Evolutionary conservation across 2,329 filamentous ascomycete species (phyloP), one percentile per base, ranked within the genome.

Genomic region (Allantophomopsis cytisporea): DNA sequence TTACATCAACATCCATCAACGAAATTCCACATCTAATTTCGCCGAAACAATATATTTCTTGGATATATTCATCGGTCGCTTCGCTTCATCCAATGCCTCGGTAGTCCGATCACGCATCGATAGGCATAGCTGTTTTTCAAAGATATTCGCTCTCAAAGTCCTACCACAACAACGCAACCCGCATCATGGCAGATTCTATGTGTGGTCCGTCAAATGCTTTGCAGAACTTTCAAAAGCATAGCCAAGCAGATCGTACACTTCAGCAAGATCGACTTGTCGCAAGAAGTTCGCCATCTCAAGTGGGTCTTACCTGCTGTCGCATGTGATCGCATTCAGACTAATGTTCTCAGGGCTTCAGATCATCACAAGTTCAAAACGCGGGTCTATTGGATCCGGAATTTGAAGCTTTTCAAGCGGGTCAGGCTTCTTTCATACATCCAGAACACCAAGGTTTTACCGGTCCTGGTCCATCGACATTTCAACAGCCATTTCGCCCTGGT

Each of bases 191-290:
- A 39, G 77, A 83, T 52, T 68, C 71, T 49, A 63, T 82, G 39
- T 85, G 80, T 57, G 80, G 80, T 41, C 80, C 80, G 12, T 81
- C 80, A 8, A 85, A 83, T 59, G 69, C 79, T 46, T 68, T 84
- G 31, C 76, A 82, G 51, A 79, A 71, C 51, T 78, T 83, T 57
- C 76, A 80, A 55, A 82, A 83, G 57, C 78, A 83, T 59, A 66
- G 69, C 10, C 67, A 72, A 33, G 64, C 72, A 45, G 79, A 84
- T 55, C 66, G 77, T 41, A 80, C 76, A 7, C 63, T 84, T 41
- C 80, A 84, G 55, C 80, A 83, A 59, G 80, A 85, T 58, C 72
- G 77, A 36, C 56, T 83, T 32, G 59, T 66, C 30, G 62, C 67
- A 8, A 68, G 70, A 43, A 65, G 69, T 40, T 61, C 68, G 39